phyloP scores from a whole-genome alignment of 176 grass and related monocot genomes.

The Zizania latifolia region DNA sequence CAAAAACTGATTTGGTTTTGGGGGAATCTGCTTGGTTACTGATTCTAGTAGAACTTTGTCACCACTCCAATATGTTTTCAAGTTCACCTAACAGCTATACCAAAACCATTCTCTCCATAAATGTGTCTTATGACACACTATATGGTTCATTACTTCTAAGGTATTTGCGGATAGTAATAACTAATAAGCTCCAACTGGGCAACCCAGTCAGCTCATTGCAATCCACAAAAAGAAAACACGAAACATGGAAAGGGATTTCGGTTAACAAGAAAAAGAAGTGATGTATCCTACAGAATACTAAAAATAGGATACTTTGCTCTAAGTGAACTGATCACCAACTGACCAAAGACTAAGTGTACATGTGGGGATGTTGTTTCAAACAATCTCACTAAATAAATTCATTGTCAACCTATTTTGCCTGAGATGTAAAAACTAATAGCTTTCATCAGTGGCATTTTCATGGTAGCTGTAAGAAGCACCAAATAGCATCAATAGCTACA shows the following conservation, averaged over 20 bases:
- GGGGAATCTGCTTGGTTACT: neutral
- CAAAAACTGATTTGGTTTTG: neutral
- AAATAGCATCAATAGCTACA: neutral
- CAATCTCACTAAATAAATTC: neutral
- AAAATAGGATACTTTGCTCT: conserved; percentile 10
- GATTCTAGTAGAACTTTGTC: neutral
- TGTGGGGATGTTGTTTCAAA: neutral
- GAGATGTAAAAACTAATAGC: neutral
- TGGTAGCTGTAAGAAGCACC: neutral
- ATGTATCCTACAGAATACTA: neutral
- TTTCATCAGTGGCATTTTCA: neutral
- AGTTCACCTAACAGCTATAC: neutral
- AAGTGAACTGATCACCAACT: neutral
- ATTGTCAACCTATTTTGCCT: neutral
- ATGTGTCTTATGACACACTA: neutral
- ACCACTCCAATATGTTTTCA: neutral
- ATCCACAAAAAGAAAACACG: neutral
- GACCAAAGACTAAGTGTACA: neutral
- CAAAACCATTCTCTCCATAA: neutral
- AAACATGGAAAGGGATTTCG: neutral
- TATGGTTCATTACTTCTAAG: neutral
- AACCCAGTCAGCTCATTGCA: neutral
- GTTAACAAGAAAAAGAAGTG: neutral
- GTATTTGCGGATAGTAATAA: neutral
- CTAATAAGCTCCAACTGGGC: too few relatives aligned